Conservation (phyloP, 176 grass and related monocot genomes). For the Paspalum vaginatum region DNA sequence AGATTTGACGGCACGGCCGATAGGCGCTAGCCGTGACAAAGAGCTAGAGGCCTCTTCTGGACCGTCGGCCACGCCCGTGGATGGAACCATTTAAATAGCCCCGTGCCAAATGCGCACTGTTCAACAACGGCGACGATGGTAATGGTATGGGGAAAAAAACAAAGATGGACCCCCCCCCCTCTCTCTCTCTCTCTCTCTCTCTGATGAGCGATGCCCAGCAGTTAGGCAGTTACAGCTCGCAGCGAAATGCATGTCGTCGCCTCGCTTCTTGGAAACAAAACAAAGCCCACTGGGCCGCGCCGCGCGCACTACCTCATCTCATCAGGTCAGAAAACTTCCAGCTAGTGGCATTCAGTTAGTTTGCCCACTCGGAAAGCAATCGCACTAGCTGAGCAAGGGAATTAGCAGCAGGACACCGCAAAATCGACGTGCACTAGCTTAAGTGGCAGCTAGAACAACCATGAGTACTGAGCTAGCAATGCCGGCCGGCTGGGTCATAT, state of each 20-base stretch:
- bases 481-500: no score
- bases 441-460: not conserved
- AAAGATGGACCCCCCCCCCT: not conserved
- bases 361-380: no score
- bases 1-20: constrained; percentile 30
- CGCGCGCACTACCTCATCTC: not conserved
- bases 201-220: no score
- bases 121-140: not conserved
- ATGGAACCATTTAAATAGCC: not conserved
- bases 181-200: no score
- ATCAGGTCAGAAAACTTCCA: no score
- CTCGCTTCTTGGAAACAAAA: constrained; percentile 15
- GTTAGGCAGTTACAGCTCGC: not conserved
- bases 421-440: no score
- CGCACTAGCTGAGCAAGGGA: no score
- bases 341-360: no score
- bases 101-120: constrained; percentile 22
- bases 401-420: not conserved
- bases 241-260: not conserved
- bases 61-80: not conserved
- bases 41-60: no score
- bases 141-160: not conserved
- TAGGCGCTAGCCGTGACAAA: constrained; percentile 10
- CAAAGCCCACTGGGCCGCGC: constrained; percentile 34
- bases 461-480: not conserved